Conservation (phyloP, 1,284 basidiomycete genomes). For the Ganoderma multipileum region DNA sequence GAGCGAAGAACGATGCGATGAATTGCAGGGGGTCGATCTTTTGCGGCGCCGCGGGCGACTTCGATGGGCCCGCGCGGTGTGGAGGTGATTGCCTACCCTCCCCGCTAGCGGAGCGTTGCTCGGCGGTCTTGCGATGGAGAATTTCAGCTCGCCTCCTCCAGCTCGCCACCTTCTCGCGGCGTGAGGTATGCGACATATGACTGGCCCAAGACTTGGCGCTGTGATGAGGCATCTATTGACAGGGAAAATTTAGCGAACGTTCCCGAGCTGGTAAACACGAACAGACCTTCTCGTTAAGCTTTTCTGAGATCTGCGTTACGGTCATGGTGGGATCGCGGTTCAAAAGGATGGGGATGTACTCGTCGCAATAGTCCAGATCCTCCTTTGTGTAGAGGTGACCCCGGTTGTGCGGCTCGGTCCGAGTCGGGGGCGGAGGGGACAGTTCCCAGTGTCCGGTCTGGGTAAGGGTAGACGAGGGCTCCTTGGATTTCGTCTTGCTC, state of each 20-base stretch:
- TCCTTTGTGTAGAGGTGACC: constrained; percentile 52
- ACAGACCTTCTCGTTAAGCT: constrained; percentile 49
- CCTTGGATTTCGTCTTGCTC: constrained; percentile 1
- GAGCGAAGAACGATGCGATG: constrained; percentile 59
- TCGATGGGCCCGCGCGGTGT: neutral
- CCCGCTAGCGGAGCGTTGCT: neutral
- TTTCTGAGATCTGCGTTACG: constrained; percentile 38
- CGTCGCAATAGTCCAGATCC: constrained; percentile 52
- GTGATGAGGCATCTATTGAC: constrained; percentile 55
- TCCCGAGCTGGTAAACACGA: constrained; percentile 1
- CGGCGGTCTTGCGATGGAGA: constrained; percentile 41
- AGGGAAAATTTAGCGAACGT: neutral
- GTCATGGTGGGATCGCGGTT: constrained; percentile 47
- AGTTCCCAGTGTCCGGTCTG: constrained; percentile 41
- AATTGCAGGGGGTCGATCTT: constrained; percentile 49
- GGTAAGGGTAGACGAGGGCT: neutral
- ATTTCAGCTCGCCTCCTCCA: constrained; percentile 45
- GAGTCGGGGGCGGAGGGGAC: constrained; percentile 50
- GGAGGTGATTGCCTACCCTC: neutral
- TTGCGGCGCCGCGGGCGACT: neutral
- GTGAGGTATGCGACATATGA: neutral
- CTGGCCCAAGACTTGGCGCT: constrained; percentile 45
- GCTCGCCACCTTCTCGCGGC: constrained; percentile 16
- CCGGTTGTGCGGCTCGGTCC: constrained; percentile 33
- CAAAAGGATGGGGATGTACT: constrained; percentile 44